Conservation (phyloP, 768 basidiomycete genomes). For the Lentinula lateritia region DNA sequence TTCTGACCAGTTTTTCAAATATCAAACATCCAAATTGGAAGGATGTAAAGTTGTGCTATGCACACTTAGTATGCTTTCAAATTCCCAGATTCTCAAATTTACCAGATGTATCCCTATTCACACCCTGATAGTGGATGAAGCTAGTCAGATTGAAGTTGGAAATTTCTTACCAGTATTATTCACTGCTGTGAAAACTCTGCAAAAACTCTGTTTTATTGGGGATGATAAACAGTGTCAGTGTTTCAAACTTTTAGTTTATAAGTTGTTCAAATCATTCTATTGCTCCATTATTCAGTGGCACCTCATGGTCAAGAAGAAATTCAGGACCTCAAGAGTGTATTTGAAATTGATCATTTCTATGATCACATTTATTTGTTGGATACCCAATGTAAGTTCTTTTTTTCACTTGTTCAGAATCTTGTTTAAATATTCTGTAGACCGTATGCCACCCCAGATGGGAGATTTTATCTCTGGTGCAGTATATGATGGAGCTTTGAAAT, state of each 20-base stretch:
- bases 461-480: conserved; percentile 62
- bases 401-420: conserved; percentile 4
- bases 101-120: conserved; percentile 33
- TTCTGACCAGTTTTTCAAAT: conserved; percentile 30
- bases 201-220: conserved; percentile 59
- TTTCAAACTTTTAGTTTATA: conserved; percentile 5
- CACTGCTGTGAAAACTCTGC: conserved; percentile 29
- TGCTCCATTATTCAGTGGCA: conserved; percentile 48
- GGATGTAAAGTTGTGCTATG: conserved; percentile 61
- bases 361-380: conserved; percentile 50
- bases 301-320: conserved; percentile 74
- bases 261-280: conserved; percentile 9
- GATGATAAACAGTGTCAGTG: conserved; percentile 60
- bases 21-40: conserved; percentile 19
- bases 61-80: conserved; percentile 74
- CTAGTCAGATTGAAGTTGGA: conserved; percentile 51
- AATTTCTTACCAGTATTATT: conserved; percentile 27
- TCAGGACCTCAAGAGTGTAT: conserved; percentile 62
- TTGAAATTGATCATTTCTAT: conserved; percentile 65
- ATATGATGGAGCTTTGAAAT: conserved; percentile 58
- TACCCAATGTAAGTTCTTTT: conserved; percentile 57
- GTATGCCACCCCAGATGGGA: conserved; percentile 82
- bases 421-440: conserved; percentile 40
- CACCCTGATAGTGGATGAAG: conserved; percentile 60
- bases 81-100: conserved; percentile 24